Percentiles rank a stretch among this genome's conserved stretches.
Conservation (phyloP, 2,329 filamentous ascomycete species). For the Fusarium nygamai region DNA sequence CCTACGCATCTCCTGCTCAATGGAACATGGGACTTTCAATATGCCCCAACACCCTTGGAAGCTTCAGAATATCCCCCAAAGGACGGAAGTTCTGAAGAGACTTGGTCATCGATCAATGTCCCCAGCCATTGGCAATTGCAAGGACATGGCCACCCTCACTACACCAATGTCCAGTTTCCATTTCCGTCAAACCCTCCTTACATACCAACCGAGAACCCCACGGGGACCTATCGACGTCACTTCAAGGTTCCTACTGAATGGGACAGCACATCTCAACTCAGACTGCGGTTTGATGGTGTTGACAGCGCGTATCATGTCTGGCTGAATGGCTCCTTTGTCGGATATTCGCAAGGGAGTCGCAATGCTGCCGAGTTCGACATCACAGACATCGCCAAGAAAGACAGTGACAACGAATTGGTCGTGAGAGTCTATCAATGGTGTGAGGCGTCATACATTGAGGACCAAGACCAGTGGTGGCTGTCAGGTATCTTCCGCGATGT, state of each 20-base stretch:
- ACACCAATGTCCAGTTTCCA: constrained; percentile 13
- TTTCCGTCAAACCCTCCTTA: constrained; percentile 12
- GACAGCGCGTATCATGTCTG: constrained; percentile 17
- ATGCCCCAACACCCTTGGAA: neutral
- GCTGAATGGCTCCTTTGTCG: constrained; percentile 1
- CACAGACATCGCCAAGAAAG: neutral
- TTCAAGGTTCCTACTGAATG: neutral
- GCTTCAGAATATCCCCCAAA: neutral
- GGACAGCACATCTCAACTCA: neutral
- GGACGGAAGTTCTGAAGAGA: neutral
- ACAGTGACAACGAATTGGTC: neutral
- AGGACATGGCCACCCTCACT: constrained; percentile 7
- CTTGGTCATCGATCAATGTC: neutral
- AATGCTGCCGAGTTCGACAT: constrained; percentile 7
- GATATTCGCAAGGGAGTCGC: constrained; percentile 12
- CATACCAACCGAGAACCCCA: constrained; percentile 10
- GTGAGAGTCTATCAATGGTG: constrained; percentile 16
- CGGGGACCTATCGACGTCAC: neutral
- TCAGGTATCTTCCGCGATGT: constrained; percentile 20
- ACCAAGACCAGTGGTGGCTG: constrained; percentile 22
- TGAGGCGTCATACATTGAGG: constrained; percentile 5
- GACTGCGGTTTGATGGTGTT: constrained; percentile 9
- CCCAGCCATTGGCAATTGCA: constrained; percentile 15
- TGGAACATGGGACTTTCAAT: constrained; percentile 17
- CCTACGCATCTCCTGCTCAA: constrained; percentile 8